Evolutionary conservation across 768 basidiomycete species (phyloP).

Genomic region (Amanita jacksonii): DNA sequence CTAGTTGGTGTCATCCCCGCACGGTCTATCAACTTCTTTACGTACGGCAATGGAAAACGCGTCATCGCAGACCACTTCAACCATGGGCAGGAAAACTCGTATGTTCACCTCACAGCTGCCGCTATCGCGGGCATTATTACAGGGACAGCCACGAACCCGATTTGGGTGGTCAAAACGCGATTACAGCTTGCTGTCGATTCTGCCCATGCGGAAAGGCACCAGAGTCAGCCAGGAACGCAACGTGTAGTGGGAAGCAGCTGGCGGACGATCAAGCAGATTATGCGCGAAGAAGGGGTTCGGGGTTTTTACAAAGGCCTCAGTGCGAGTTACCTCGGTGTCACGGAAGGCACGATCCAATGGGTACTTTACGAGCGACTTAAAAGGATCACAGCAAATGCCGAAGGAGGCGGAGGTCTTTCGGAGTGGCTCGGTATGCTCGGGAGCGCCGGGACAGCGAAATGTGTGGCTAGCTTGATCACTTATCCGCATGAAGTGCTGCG

Average conservation of each 20-base stretch:
- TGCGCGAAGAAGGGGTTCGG: constrained; percentile 68
- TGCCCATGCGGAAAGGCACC: constrained; percentile 1
- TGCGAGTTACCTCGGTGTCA: constrained; percentile 92
- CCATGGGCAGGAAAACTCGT: constrained; percentile 69
- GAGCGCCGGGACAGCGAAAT: constrained; percentile 89
- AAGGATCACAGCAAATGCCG: constrained; percentile 41
- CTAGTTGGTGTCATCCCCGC: constrained; percentile 94
- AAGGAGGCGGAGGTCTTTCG: constrained; percentile 44
- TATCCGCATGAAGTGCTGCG: constrained; percentile 98
- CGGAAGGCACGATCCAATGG: constrained; percentile 97
- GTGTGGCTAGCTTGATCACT: constrained; percentile 88
- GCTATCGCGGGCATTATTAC: constrained; percentile 82
- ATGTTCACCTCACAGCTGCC: constrained; percentile 80
- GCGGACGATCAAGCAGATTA: constrained; percentile 60
- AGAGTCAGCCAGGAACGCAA: constrained; percentile 12
- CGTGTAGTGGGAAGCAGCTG: constrained; percentile 43
- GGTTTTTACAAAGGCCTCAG: constrained; percentile 95
- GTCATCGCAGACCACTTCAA: constrained; percentile 80
- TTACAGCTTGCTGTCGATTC: constrained; percentile 53
- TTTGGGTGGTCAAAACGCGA: constrained; percentile 99
- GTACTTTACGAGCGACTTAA: constrained; percentile 92
- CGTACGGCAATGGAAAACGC: constrained; percentile 94
- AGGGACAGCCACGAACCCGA: constrained; percentile 89
- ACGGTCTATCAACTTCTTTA: constrained; percentile 95
- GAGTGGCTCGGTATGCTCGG: constrained; percentile 82